Evolutionary conservation across 768 basidiomycete genomes (phyloP), one percentile per base, ranked within the genome.

Genomic region (Pilatotrama ljubarskyi): DNA sequence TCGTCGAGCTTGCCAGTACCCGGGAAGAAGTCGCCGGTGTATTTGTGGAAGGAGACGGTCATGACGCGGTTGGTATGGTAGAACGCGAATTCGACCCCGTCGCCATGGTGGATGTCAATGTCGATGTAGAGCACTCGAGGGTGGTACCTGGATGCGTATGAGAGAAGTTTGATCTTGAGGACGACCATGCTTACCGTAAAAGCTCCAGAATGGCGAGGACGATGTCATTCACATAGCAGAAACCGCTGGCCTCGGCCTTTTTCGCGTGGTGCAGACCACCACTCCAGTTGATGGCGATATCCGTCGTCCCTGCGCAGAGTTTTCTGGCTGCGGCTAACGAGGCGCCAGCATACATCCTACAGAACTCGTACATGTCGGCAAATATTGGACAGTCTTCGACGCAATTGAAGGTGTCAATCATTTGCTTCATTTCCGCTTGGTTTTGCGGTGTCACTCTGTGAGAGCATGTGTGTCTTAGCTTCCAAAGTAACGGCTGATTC

Each of bases 1-100:
- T 99, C 96, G 69, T 95, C 91, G 9, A 98, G 81, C 73, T 95
- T 95, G 15, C 96, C 96, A 0, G 96, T 99, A 0, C 95, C 95
- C 0, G 96, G 96, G 74, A 99, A 99, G 80, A 99, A 99, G 69
- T 96, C 93, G 56, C 93, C 95, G 1, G 91, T 95, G 78, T 97
- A 99, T 76, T 98, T 98, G 80, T 99, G 96, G 76, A 99, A 99
- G 0, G 96, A 98, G 14, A 98, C 93, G 0, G 96, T 98, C 84
- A 98, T 90, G 63, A 99, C 96, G n/a, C 96, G 88, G 68, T 99
- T 95, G 38, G 93, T 90, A 66, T 96, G 90, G 75, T 96, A 99
- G 74, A 99, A 98, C 0, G 96, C 97, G 61, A 96, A 90, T 70
- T 99, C 94, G 2, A 99, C 97, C 22, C 96, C 96, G 68, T 99